Base-by-base conservation (phyloP, 1,284 basidiomycete species). In the Cryptococcus sp. region DNA sequence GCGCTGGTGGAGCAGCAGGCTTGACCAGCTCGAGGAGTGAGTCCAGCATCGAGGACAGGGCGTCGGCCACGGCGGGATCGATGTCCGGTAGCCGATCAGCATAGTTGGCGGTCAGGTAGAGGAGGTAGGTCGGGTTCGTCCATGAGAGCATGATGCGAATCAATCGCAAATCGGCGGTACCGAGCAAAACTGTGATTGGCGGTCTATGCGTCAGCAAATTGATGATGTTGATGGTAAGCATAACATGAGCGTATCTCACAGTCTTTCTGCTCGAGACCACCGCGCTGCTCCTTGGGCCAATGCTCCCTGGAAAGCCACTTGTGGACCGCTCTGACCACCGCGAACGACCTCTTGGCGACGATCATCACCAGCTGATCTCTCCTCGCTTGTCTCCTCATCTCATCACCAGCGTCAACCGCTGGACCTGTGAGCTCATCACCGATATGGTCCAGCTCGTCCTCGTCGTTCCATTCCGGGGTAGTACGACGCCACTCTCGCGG, bases 151-250 rank as follows among this genome's bases (percentile, higher is more conserved):
- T 55, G 3, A 70, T 52, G 0, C 70, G 60, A 6, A 73, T 52
- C 4, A 72, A 57, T 20, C 72, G 63, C 10, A 66, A 52, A 46
- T 75, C 72, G 17, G 68, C 68, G 5, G 72, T 75, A 16, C 72
- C 72, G 1, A 75, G 65, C 17, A 75, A 49, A 40, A 75, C 72
- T 75, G 46, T 27, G 46, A n/a, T 25, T 2, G 16, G 27, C 25
- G 19, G 5, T 13, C 20, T 30, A 6, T 27, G 19, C 51, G 16
- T 45, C n/a, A 17, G 15, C 17, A 23, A 35, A 23, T 54, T 38
- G 39, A 47, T n/a, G 42, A n/a, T 41, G 27, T 43, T 19, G 25
- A 39, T 50, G 45, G 0, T 11, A 40, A 22, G 23, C 30, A 56
- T 19, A 42, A 15, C 38, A 49, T 8, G 19, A n/a, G 19, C 17